Evolutionary conservation across 169 alveolate species (phyloP).

Genomic region (Toxoplasma gondii): DNA sequence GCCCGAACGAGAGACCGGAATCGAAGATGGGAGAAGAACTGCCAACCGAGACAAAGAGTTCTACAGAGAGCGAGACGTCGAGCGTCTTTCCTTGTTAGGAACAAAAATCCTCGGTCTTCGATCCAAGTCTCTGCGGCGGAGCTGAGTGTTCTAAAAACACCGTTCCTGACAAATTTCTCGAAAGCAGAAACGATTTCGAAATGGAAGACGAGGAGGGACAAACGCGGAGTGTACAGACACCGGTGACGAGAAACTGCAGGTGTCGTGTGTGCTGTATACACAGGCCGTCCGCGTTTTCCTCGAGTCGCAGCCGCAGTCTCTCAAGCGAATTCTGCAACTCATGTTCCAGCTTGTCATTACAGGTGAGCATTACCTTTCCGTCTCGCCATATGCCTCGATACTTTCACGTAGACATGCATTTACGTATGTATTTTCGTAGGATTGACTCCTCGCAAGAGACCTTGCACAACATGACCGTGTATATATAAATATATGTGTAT

Average conservation of each 20-base stretch:
- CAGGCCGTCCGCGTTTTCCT: constrained; percentile 80
- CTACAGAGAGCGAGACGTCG: not conserved
- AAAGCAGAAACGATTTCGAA: too few species aligned
- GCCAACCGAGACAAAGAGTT: not conserved
- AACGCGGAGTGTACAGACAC: too few species aligned
- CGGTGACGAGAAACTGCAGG: too few species aligned
- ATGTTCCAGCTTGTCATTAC: constrained; percentile 85
- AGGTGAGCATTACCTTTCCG: constrained; percentile 66
- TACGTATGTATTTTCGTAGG: not conserved
- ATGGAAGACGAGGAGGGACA: too few species aligned
- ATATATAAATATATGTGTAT: too few species aligned
- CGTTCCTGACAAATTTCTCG: too few species aligned
- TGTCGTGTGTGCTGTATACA: not conserved
- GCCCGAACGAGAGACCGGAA: not conserved
- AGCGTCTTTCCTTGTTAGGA: too few species aligned
- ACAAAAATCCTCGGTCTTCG: too few species aligned
- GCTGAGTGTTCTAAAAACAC: too few species aligned
- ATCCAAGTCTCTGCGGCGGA: too few species aligned
- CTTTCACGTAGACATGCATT: not conserved
- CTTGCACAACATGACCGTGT: too few species aligned
- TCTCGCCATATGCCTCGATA: not conserved
- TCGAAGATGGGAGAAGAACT: not conserved
- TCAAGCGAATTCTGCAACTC: constrained; percentile 80
- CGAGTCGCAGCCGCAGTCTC: constrained; percentile 83
- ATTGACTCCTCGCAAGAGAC: too few species aligned